Conservation (phyloP, 2,329 filamentous ascomycete species). For the Fusarium duplospermum region DNA sequence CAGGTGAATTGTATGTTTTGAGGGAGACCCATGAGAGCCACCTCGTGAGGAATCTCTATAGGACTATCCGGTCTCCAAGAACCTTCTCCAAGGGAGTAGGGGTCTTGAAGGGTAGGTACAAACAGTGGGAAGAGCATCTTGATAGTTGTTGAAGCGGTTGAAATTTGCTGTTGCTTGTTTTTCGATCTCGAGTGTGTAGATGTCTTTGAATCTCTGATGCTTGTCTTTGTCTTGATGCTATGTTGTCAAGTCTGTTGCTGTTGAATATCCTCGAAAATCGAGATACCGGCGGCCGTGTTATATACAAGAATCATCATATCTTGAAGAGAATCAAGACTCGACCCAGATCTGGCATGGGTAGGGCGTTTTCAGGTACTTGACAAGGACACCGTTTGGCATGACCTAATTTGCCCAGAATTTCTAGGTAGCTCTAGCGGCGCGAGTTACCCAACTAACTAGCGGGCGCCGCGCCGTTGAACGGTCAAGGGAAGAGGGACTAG, state of each 20-base stretch:
- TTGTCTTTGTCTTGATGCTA: background rate
- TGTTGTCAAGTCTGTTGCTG: background rate
- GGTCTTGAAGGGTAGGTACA: slow-evolving; percentile 9
- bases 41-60: slow-evolving; percentile 19
- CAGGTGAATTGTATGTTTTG: slow-evolving; percentile 30
- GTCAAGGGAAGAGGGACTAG: background rate
- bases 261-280: background rate
- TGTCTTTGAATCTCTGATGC: background rate
- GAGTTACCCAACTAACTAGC: background rate
- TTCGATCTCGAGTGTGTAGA: background rate
- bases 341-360: background rate
- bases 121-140: slow-evolving; percentile 27
- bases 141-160: background rate
- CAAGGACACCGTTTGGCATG: background rate
- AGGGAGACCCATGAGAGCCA: slow-evolving; percentile 24
- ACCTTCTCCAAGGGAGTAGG: background rate
- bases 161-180: background rate
- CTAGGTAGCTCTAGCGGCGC: background rate
- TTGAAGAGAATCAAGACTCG: background rate
- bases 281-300: background rate
- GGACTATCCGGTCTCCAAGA: background rate
- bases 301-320: background rate
- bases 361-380: background rate
- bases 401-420: background rate
- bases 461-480: background rate